Evolutionary conservation across 148 eudicot genomes (phyloP), one percentile per base, ranked within the genome.

Genomic region (Diospyros kaki): DNA sequence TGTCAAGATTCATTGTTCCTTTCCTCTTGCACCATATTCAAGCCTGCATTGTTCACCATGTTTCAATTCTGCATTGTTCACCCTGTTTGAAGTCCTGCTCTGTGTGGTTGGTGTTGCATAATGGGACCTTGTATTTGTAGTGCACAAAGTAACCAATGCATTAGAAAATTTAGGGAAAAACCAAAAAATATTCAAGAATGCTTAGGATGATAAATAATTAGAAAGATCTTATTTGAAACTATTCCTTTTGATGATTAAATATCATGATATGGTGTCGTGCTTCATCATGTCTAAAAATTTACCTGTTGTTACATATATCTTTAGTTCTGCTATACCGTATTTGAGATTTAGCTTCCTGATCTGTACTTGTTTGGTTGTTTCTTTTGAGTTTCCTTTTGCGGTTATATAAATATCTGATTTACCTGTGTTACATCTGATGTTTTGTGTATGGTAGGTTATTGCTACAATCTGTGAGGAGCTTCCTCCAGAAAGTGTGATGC

Each of bases 391-490:
- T 38, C 8, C 11, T 2, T 77, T 40, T 40, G 45, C n/a, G 44
- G 11, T 18, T 71, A 18, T 64, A 38, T 6, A 4, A 40, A 46
- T 65, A 45, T 39, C 66, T 63, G 63, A 63, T 73, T 62, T 60
- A 44, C 69, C 62, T 3, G 0, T 13, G 44, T 38, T 50, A 38
- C 79, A 66, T 68, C 15, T 85, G 80, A 68, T 78, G 67, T 67
- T 60, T 44, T 56, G 17, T 75, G 41, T 72, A 59, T 69, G 59
- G 56, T 59, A 95, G 99, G 89, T 89, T 67, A 81, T 95, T 72
- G 91, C 99, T 14, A 84, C 89, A 53, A 82, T 88, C 52, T 91
- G 97, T 68, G 98, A 93, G 71, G 96, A 88, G 83, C 99, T 95
- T 71, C 97, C 93, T 73, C 88, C 86, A 5, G 99, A 95, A 14